These are phyloP conservation scores for Mixia osmundae DNA, from an alignment of 1,284 basidiomycete genomes.

Conservation along the genomic window DNA sequence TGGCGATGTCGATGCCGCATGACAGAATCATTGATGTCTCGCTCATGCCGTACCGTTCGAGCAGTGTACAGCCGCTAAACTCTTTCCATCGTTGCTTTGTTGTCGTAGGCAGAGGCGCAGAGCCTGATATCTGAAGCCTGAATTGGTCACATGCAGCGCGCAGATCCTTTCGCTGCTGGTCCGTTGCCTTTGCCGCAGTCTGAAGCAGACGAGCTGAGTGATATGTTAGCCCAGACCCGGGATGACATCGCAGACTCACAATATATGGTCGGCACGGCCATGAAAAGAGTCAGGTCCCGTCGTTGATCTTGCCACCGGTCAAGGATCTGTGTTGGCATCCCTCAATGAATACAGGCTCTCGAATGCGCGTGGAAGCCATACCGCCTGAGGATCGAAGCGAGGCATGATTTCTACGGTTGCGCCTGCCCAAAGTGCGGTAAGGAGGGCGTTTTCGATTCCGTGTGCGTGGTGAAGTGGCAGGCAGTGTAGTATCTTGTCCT, in stretches of 20 bases:
- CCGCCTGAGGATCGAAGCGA: constrained; percentile 18
- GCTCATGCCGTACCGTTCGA: constrained; percentile 23
- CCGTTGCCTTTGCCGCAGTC: constrained; percentile 5
- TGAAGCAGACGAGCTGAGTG: constrained; percentile 12
- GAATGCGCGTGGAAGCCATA: constrained; percentile 11
- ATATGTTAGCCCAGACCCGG: no score
- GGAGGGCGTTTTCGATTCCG: constrained; percentile 21
- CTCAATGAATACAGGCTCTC: background rate
- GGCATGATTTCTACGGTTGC: constrained; percentile 21
- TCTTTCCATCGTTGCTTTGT: constrained; percentile 19
- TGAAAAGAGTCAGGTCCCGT: constrained; percentile 12
- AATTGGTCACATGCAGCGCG: constrained; percentile 17
- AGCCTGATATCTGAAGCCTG: constrained; percentile 21
- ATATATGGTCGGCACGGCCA: constrained; percentile 15
- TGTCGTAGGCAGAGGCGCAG: constrained; percentile 20
- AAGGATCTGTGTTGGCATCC: no score
- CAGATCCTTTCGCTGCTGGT: constrained; percentile 12
- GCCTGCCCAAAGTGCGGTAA: constrained; percentile 21
- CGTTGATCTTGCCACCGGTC: constrained; percentile 4
- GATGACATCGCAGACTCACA: no score
- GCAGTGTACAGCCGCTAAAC: constrained; percentile 20
- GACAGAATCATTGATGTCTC: constrained; percentile 22
- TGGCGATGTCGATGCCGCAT: constrained; percentile 19
- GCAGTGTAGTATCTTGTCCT: constrained; percentile 12
- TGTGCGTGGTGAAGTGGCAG: constrained; percentile 22